These are phyloP conservation scores for Monilinia aucupariae DNA, from an alignment of 2,329 filamentous ascomycete genomes.

Conservation along the genomic window DNA sequence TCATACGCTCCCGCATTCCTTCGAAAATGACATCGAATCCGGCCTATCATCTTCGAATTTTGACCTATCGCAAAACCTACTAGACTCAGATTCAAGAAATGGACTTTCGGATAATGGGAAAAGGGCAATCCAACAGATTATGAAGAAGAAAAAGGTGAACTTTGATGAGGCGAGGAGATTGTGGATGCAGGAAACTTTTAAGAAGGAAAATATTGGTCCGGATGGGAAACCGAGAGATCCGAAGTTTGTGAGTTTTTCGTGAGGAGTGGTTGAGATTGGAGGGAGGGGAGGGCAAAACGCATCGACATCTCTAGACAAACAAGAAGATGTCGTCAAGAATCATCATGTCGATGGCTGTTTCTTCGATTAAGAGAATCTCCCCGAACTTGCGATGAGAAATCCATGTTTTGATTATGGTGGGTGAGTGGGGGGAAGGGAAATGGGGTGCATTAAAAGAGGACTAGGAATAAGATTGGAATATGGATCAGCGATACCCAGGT, in stretches of 20 bases:
- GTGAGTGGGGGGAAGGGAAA: background rate
- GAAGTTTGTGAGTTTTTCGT: slow-evolving; percentile 84
- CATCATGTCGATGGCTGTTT: background rate
- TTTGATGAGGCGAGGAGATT: slow-evolving; percentile 89
- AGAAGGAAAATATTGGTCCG: slow-evolving; percentile 78
- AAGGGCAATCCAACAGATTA: slow-evolving; percentile 77
- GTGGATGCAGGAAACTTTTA: slow-evolving; percentile 81
- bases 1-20: slow-evolving; percentile 68
- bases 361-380: background rate
- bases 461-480: background rate
- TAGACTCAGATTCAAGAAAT: slow-evolving; percentile 68
- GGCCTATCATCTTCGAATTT: slow-evolving; percentile 81
- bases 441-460: background rate
- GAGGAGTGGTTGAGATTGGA: slow-evolving; percentile 12
- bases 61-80: slow-evolving; percentile 74
- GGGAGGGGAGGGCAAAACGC: background rate
- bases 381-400: background rate
- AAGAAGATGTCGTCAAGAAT: background rate
- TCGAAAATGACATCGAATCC: slow-evolving; percentile 79
- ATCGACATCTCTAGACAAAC: background rate
- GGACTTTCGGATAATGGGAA: slow-evolving; percentile 80
- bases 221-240: slow-evolving; percentile 87
- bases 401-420: background rate
- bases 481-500: background rate
- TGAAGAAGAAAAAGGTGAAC: slow-evolving; percentile 74